Evolutionary conservation across 345 rosid genomes (phyloP).

Genomic region (Eucalyptus pauciflora): DNA sequence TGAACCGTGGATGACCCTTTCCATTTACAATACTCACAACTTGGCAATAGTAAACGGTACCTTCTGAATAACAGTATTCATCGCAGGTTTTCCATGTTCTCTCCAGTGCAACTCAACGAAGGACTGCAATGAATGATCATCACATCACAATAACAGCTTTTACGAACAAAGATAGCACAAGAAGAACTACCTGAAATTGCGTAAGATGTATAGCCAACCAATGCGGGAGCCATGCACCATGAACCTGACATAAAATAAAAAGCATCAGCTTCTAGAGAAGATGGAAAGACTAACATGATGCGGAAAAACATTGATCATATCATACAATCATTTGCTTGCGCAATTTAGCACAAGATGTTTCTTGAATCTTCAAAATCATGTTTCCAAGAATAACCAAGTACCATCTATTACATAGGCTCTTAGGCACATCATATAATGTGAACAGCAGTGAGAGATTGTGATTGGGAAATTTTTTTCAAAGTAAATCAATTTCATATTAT

Average conservation of each 20-base stretch:
- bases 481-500: background rate
- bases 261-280: background rate
- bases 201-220: constrained; percentile 61
- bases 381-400: background rate
- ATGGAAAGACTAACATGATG: background rate
- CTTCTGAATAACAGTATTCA: constrained; percentile 53
- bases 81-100: constrained; percentile 68
- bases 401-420: background rate
- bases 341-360: background rate
- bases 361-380: background rate
- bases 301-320: background rate
- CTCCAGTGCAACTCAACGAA: constrained; percentile 49
- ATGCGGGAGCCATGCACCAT: constrained; percentile 94
- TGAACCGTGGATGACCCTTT: background rate
- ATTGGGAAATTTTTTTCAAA: background rate
- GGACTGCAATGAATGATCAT: constrained; percentile 14
- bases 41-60: constrained; percentile 14
- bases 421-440: background rate
- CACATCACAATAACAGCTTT: background rate
- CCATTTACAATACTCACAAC: background rate
- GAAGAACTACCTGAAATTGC: constrained; percentile 44
- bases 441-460: background rate
- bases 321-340: background rate
- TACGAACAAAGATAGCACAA: background rate
- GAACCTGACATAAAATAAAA: constrained; percentile 37